phyloP scores from a whole-genome alignment of 2,329 filamentous ascomycete species.

The Clarireedia homoeocarpa region DNA sequence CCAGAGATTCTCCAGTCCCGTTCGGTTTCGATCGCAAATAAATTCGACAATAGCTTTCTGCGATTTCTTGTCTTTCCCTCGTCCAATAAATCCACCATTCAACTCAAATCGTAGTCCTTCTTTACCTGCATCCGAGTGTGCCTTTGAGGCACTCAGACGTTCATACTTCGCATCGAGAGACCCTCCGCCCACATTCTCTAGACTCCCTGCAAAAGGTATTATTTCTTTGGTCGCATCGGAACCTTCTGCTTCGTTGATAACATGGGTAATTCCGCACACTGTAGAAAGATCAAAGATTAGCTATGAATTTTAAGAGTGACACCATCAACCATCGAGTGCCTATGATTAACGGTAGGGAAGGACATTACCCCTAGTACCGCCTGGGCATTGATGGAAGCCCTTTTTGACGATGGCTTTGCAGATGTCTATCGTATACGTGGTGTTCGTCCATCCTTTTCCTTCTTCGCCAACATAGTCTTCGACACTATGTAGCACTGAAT shows the following conservation, averaged over 20 bases:
- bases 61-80: constrained; percentile 41
- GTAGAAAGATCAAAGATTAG: background rate
- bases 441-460: constrained; percentile 54
- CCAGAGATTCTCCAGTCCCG: constrained; percentile 66
- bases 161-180: constrained; percentile 58
- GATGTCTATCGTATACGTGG: constrained; percentile 74
- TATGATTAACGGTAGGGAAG: background rate
- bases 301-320: constrained; percentile 11
- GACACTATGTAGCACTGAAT: constrained; percentile 55
- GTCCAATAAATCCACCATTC: constrained; percentile 48
- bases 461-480: constrained; percentile 33
- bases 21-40: constrained; percentile 64
- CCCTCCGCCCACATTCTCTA: constrained; percentile 48
- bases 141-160: constrained; percentile 56
- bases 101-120: constrained; percentile 68
- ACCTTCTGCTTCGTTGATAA: constrained; percentile 41
- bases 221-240: constrained; percentile 45
- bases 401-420: constrained; percentile 57
- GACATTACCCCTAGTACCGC: constrained; percentile 56
- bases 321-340: background rate
- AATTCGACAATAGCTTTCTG: constrained; percentile 82
- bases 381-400: constrained; percentile 51
- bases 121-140: constrained; percentile 55
- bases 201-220: constrained; percentile 68
- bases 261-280: constrained; percentile 71